Base-by-base conservation (phyloP, 177 flowering plant species). In the Vitis hybrid region DNA sequence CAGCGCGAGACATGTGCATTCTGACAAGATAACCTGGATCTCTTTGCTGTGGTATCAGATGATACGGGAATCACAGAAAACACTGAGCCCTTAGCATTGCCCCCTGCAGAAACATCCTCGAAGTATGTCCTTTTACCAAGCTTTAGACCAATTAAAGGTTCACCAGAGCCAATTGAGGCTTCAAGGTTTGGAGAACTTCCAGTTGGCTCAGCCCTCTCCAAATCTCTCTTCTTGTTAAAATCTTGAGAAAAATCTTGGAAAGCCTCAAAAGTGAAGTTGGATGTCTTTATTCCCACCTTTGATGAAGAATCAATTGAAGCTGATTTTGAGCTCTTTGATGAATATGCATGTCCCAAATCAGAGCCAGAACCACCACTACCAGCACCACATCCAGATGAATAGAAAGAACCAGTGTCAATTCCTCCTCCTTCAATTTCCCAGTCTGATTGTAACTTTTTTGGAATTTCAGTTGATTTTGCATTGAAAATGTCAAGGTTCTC, bases 81-180 rank as follows among this genome's bases (percentile, higher is more conserved):
- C 52, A 85, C 58, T 24, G 90, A 65, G 52, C 71, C 64, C 70
- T 82, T 81, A 48, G 65, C 57, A 58, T 71, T 73, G 75, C 67
- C 73, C 35, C 79, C 86, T 32, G 73, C 77, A 73, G 78, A 82
- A 66, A 67, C 64, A 68, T 90, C 89, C 76, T 89, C 93, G 76
- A 89, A 93, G 74, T 88, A 94, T 49, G 92, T 86, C 53, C 90
- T 55, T 71, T 92, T 90, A 51, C 97, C 96, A 46, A 93, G 95
- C 85, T 88, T 88, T 63, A 93, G 74, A 71, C 91, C 83, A 51
- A 90, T 86, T 73, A 85, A 32, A 53, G 89, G 84, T 68, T 93
- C 98, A 63, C 74, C 83, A 52, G 89, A 85, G 67, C 82, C 83
- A 62, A 76, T 78, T 2, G 94, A 84, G 74, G 76, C 76, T 64